Conservation (phyloP, 306 rosid species). For the Acacia melanoxylon region DNA sequence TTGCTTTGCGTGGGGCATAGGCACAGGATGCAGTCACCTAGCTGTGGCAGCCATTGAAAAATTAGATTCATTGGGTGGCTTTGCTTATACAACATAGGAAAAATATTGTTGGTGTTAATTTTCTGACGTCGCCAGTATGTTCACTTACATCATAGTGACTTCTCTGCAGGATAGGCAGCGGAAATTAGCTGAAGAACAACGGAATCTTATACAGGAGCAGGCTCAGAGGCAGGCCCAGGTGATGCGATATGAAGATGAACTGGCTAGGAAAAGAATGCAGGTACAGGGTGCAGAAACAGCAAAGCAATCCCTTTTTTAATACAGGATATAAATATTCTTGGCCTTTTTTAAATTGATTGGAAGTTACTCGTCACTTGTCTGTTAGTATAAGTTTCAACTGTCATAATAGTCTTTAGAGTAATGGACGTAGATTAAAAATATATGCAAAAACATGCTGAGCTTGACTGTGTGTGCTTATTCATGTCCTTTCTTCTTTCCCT, state of each 20-base stretch:
- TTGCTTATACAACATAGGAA: background rate
- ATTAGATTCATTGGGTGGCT: background rate
- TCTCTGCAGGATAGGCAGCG: slow-evolving; percentile 72
- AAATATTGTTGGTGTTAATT: background rate
- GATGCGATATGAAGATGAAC: slow-evolving; percentile 79
- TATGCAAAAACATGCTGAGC: slow-evolving; percentile 3
- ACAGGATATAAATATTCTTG: slow-evolving; percentile 10
- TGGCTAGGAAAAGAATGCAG: slow-evolving; percentile 91
- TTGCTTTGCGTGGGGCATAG: background rate
- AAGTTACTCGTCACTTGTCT: background rate
- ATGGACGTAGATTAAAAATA: slow-evolving; percentile 12
- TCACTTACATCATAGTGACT: slow-evolving; percentile 4
- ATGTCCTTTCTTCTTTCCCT: background rate
- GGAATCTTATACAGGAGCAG: slow-evolving; percentile 77
- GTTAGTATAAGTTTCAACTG: background rate
- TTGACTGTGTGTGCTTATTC: background rate
- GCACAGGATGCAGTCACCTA: background rate
- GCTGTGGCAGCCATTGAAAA: background rate
- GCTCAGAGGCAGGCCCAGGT: slow-evolving; percentile 85
- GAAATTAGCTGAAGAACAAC: slow-evolving; percentile 84
- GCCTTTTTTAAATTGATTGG: slow-evolving; percentile 6
- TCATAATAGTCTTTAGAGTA: slow-evolving; percentile 24
- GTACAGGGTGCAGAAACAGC: slow-evolving; percentile 41
- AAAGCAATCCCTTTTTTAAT: background rate
- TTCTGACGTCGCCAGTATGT: slow-evolving; percentile 8